Conservation (phyloP, 345 rosid genomes). For the Eucalyptus pumila region DNA sequence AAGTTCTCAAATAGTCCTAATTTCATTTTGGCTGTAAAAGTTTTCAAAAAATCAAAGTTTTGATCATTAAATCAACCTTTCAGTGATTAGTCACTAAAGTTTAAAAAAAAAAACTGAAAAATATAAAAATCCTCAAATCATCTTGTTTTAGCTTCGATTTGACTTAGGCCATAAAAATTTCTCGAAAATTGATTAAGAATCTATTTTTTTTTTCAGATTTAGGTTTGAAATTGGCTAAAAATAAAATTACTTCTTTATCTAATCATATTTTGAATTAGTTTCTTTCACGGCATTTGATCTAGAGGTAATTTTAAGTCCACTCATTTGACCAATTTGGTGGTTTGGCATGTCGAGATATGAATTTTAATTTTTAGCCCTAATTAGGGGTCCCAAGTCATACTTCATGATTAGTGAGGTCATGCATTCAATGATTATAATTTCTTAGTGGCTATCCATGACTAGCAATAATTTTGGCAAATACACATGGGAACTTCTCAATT, state of each 20-base stretch:
- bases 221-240: neutral
- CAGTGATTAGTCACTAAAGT: too few relatives aligned
- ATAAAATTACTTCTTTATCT: too few relatives aligned
- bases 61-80: too few relatives aligned
- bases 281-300: neutral
- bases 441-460: too few relatives aligned
- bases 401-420: too few relatives aligned
- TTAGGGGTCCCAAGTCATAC: neutral
- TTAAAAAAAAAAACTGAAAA: too few relatives aligned
- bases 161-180: neutral
- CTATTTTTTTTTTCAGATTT: fast-evolving
- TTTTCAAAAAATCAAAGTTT: too few relatives aligned
- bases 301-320: neutral
- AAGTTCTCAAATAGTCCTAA: fast-evolving
- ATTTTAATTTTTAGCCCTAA: neutral
- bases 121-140: too few relatives aligned
- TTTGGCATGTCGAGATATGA: neutral
- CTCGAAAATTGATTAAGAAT: too few relatives aligned
- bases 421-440: too few relatives aligned
- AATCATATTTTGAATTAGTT: neutral
- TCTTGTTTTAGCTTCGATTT: neutral
- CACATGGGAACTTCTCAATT: neutral
- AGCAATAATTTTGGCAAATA: too few relatives aligned
- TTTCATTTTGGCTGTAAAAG: too few relatives aligned
- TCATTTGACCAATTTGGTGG: neutral